Percentiles rank a stretch among this genome's conserved stretches.
phyloP scores from a whole-genome alignment of 169 alveolate species.

The Eimeria tenella region DNA sequence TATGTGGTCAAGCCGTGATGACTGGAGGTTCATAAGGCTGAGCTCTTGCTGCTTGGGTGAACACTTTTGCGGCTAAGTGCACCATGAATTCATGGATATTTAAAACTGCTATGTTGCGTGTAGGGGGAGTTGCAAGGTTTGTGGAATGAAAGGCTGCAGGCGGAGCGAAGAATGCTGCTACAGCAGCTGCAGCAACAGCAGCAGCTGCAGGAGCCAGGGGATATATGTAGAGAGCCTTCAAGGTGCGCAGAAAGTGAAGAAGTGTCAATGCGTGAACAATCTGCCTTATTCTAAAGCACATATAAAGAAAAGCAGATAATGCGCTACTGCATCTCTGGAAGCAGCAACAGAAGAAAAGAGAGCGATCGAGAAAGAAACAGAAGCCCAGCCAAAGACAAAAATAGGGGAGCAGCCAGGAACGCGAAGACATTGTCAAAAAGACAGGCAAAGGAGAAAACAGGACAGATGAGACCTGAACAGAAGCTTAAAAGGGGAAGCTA shows the following conservation, averaged over 20 bases:
- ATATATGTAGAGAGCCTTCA: not conserved
- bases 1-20: not conserved
- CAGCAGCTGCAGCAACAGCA: not conserved
- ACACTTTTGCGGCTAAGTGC: not conserved
- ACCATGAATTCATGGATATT: too few relatives aligned
- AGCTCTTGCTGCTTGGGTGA: not conserved
- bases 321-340: not conserved
- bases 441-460: too few relatives aligned
- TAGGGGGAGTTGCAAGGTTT: conserved; percentile 1
- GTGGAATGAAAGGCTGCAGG: conserved; percentile 32
- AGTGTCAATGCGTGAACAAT: not conserved
- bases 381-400: too few relatives aligned
- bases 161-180: not conserved
- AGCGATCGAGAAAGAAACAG: too few relatives aligned
- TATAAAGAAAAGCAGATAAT: not conserved
- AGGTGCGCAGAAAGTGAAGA: not conserved
- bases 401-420: too few relatives aligned
- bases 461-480: too few relatives aligned
- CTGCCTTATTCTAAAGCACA: not conserved
- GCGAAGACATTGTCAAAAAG: too few relatives aligned
- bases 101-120: not conserved
- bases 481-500: not conserved
- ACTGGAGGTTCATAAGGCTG: not conserved
- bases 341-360: too few relatives aligned
- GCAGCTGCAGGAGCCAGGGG: not conserved